Conservation (phyloP, 495 filamentous ascomycete species). For the Durotheca rogersii region DNA sequence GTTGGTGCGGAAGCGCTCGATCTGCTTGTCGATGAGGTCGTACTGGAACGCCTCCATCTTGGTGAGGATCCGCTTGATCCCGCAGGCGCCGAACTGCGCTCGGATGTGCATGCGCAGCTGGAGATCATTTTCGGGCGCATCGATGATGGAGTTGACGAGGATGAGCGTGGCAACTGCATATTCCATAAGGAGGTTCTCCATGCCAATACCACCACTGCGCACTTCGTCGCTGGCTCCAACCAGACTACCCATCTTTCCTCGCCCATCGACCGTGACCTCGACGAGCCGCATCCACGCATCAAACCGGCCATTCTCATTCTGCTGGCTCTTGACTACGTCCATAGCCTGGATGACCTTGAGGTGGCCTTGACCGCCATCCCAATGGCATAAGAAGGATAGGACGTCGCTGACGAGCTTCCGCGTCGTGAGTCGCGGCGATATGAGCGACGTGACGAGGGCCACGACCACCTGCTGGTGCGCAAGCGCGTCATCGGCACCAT, state of each 20-base stretch:
- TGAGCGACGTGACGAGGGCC: constrained; percentile 81
- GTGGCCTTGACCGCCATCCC: constrained; percentile 93
- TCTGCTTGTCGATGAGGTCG: constrained; percentile 97
- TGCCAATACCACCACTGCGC: constrained; percentile 93
- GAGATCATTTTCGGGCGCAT: constrained; percentile 84
- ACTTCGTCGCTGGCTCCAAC: constrained; percentile 97
- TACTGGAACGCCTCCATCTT: constrained; percentile 99
- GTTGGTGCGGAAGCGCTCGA: constrained; percentile 89
- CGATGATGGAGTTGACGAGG: constrained; percentile 94
- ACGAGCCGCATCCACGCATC: constrained; percentile 99
- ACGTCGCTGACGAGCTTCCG: constrained; percentile 96
- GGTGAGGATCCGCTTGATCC: constrained; percentile 86
- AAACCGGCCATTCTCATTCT: constrained; percentile 92
- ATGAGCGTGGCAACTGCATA: constrained; percentile 95
- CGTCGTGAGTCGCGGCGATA: constrained; percentile 86
- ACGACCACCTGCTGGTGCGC: constrained; percentile 85
- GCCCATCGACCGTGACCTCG: constrained; percentile 93
- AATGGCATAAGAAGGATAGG: constrained; percentile 94
- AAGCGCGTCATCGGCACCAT: constrained; percentile 96
- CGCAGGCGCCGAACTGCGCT: constrained; percentile 94
- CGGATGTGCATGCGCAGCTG: constrained; percentile 91
- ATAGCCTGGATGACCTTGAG: constrained; percentile 89
- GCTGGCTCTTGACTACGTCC: constrained; percentile 85
- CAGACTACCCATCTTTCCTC: constrained; percentile 97
- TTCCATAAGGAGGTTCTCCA: constrained; percentile 99